phyloP scores from a whole-genome alignment of 108 stramenopile genomes.

The Skeletonema tropicum region DNA sequence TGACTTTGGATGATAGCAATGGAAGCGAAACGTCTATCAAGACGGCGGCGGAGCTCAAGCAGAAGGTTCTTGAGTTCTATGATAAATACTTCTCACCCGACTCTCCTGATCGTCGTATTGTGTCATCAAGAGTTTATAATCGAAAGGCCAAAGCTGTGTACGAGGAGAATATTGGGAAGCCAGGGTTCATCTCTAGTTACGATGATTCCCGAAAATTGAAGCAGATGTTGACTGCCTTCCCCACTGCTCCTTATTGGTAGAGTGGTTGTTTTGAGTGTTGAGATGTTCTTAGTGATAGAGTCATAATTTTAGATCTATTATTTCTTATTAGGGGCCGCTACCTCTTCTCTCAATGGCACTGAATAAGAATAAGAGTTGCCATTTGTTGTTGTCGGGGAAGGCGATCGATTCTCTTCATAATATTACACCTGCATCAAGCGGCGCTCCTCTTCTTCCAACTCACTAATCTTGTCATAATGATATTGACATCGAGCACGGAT shows the following conservation, averaged over 20 bases:
- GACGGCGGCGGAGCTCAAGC: slow-evolving; percentile 65
- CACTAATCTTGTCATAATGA: neutral
- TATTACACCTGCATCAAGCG: neutral
- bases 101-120: slow-evolving; percentile 59
- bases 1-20: slow-evolving; percentile 46
- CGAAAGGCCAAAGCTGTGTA: slow-evolving; percentile 64
- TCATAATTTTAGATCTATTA: neutral
- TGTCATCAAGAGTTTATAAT: slow-evolving; percentile 78
- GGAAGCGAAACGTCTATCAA: slow-evolving; percentile 27
- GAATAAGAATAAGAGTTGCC: neutral
- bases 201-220: slow-evolving; percentile 78
- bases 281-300: slow-evolving; percentile 3
- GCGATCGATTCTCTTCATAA: too few relatives aligned
- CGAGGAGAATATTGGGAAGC: slow-evolving; percentile 59
- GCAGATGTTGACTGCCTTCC: slow-evolving; percentile 74
- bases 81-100: slow-evolving; percentile 63
- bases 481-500: neutral
- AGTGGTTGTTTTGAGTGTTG: neutral
- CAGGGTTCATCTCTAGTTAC: slow-evolving; percentile 74
- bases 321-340: neutral
- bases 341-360: neutral
- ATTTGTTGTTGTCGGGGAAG: too few relatives aligned
- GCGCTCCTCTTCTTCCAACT: neutral
- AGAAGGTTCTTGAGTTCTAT: slow-evolving; percentile 66
- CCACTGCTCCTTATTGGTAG: slow-evolving; percentile 78